Evolutionary conservation across 1,284 basidiomycete genomes (phyloP), one percentile per base, ranked within the genome.

Genomic region (Cryptococcus sp.): DNA sequence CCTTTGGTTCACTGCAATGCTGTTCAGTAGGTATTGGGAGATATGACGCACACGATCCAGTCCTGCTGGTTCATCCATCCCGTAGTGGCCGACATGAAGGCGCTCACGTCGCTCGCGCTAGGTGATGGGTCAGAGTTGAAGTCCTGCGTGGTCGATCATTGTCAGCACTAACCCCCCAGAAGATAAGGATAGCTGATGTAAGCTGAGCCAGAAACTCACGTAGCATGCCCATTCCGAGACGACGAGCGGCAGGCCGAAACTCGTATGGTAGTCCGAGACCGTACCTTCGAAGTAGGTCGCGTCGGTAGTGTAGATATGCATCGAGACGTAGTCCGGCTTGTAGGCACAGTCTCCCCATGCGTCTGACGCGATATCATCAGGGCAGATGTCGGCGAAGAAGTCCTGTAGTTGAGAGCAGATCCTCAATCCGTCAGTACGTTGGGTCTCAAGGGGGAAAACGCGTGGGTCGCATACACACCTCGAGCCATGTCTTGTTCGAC

Each of bases 21-120:
- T 23, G 22, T 47, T 27, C 23, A 50, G 57, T 27, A 57, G 30
- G n/a, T 23, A 25, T 58, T 60, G n/a, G 51, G 56, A 27, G 22
- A 47, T 7, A 16, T n/a, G 16, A 61, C 65, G 55, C 48, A 67
- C 67, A 62, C 51, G 11, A 63, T 62, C 68, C 68, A 75, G 20
- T 62, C 57, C 13, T 67, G 66, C n/a, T 53, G 42, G 58, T 75
- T 69, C 3, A 75, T 54, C 73, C 71, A 75, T 23, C 50, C 35
- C 5, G 67, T 74, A 3, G 72, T 67, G 20, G 57, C 47, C n/a
- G 50, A 27, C 64, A 66, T 68, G 52, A 64, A 66, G 1, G 30
- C 43, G 42, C 52, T 50, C 25, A 63, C 64, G 40, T 63, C 53
- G 8, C 54, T 45, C 16, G 43, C 30, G 35, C 42, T 41, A 3